Conservation (phyloP, 768 basidiomycete species). For the Macrocybe gigantea region DNA sequence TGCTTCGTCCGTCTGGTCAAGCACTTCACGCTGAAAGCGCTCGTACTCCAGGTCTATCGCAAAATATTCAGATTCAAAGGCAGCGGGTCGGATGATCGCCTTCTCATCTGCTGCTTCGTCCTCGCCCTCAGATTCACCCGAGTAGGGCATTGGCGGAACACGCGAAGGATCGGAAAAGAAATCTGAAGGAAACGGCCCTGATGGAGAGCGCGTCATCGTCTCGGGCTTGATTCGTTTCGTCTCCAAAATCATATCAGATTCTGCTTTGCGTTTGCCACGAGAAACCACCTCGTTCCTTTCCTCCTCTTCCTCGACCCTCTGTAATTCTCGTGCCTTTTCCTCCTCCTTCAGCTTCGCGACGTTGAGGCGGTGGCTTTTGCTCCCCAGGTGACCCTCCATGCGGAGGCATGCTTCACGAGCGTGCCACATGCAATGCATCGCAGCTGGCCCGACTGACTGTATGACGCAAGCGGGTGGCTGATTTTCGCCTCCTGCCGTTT, state of each 20-base stretch:
- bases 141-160: constrained; percentile 29
- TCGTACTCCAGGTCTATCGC: constrained; percentile 69
- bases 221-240: constrained; percentile 15
- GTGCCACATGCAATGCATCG: constrained; percentile 62
- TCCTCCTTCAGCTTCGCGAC: constrained; percentile 54
- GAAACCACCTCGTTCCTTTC: constrained; percentile 21
- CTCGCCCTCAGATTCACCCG: constrained; percentile 38
- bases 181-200: constrained; percentile 46
- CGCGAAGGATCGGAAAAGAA: constrained; percentile 80
- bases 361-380: constrained; percentile 70
- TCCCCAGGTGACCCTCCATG: constrained; percentile 85
- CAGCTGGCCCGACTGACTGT: constrained; percentile 60
- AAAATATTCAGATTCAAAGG: constrained; percentile 14
- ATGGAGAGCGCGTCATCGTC: constrained; percentile 1
- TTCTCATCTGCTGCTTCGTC: constrained; percentile 22
- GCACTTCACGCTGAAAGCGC: constrained; percentile 60
- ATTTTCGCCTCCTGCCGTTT: constrained; percentile 74
- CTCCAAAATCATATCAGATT: constrained; percentile 17
- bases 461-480: constrained; percentile 67
- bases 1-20: constrained; percentile 28
- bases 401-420: constrained; percentile 66
- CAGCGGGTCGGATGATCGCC: constrained; percentile 7
- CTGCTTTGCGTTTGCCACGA: constrained; percentile 30
- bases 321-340: constrained; percentile 35
- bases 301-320: constrained; percentile 27